Evolutionary conservation across 148 eudicot genomes (phyloP).

Genomic region (Camellia lanceoleosa): DNA sequence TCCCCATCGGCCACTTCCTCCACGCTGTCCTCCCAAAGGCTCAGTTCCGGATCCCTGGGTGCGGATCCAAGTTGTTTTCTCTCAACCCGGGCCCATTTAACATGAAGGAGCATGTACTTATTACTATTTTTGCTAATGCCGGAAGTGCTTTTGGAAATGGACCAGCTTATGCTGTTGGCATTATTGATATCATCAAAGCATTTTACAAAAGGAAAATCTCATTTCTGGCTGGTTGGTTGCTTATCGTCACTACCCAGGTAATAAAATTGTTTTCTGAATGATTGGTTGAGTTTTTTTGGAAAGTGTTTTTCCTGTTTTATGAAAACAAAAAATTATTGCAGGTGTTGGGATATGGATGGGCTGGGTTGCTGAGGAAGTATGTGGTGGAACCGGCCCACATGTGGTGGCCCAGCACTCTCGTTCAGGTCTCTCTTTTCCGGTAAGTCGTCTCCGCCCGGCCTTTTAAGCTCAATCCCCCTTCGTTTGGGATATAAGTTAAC

Average conservation of each 20-base stretch:
- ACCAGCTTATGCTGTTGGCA: constrained; percentile 75
- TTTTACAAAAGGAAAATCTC: constrained; percentile 66
- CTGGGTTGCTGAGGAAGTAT: constrained; percentile 78
- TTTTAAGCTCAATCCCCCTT: no score
- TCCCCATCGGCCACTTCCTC: constrained; percentile 75
- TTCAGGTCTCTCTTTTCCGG: constrained; percentile 92
- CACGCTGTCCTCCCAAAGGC: constrained; percentile 50
- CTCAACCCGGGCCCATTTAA: constrained; percentile 93
- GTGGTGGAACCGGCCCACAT: constrained; percentile 91
- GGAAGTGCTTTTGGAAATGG: constrained; percentile 87
- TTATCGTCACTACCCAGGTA: constrained; percentile 94
- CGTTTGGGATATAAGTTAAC: not conserved
- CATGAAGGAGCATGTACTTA: constrained; percentile 88
- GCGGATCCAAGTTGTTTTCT: constrained; percentile 50
- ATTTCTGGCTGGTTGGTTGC: constrained; percentile 82
- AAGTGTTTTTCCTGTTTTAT: not conserved
- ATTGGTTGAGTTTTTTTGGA: not conserved
- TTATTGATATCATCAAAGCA: constrained; percentile 75
- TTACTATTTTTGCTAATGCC: constrained; percentile 82
- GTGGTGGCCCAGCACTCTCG: constrained; percentile 96
- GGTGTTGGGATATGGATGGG: constrained; percentile 97
- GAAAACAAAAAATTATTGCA: constrained; percentile 15
- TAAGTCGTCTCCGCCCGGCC: constrained; percentile 2
- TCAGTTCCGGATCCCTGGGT: constrained; percentile 61
- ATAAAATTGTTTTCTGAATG: not conserved